Evolutionary conservation across 2,329 filamentous ascomycete species (phyloP).

Genomic region (Podosphaera xanthii): DNA sequence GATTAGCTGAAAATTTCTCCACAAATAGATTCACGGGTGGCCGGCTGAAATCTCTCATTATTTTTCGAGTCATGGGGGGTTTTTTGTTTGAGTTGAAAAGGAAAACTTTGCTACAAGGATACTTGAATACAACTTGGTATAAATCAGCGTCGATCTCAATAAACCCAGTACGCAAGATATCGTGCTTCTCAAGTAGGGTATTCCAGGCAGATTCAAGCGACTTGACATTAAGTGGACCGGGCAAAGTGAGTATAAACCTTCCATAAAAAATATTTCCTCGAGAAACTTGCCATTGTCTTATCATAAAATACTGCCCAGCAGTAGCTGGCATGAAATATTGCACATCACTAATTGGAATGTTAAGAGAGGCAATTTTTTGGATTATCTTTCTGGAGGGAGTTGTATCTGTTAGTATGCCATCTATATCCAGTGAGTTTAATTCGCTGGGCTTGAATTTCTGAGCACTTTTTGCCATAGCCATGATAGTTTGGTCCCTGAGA

Average conservation of each 20-base stretch:
- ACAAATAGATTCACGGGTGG: conserved; percentile 12
- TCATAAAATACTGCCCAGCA: conserved; percentile 60
- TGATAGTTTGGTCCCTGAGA: conserved; percentile 39
- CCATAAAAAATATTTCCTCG: conserved; percentile 48
- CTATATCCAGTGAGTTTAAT: conserved; percentile 17
- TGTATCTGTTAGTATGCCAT: conserved; percentile 19
- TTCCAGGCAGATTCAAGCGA: conserved; percentile 37
- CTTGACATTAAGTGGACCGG: conserved; percentile 17
- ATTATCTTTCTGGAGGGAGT: conserved; percentile 20
- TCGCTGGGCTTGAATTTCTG: conserved; percentile 10
- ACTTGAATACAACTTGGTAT: conserved; percentile 36
- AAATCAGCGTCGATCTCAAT: conserved; percentile 29
- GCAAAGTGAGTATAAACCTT: conserved; percentile 38
- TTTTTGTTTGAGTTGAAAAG: conserved; percentile 8
- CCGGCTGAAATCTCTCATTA: conserved; percentile 4
- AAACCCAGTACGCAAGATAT: conserved; percentile 45
- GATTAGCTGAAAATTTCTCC: conserved; percentile 1
- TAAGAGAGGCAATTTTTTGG: conserved; percentile 18
- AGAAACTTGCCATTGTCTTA: conserved; percentile 51
- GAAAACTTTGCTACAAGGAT: conserved; percentile 16
- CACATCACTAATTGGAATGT: conserved; percentile 23
- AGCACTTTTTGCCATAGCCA: conserved; percentile 31
- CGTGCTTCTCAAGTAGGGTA: conserved; percentile 26
- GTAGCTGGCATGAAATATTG: conserved; percentile 38
- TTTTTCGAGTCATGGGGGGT: not conserved